Conservation (phyloP, 2,329 filamentous ascomycete species). For the Amphichorda felina region DNA sequence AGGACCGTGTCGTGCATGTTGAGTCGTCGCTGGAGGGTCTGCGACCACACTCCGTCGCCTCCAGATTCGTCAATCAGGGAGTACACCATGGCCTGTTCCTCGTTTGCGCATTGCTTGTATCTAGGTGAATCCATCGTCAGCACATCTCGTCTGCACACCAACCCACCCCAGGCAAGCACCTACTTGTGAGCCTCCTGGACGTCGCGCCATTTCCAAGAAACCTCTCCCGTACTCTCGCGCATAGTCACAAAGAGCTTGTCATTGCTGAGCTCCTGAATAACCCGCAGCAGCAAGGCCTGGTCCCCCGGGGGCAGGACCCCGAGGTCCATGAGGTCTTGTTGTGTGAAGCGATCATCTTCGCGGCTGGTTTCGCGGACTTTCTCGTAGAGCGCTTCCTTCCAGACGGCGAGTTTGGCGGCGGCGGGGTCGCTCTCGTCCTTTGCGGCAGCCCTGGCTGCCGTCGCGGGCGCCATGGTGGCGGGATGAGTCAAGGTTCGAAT, state of each 20-base stretch:
- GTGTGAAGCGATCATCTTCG: conserved; percentile 38
- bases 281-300: conserved; percentile 38
- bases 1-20: conserved; percentile 78
- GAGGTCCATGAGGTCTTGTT: conserved; percentile 45
- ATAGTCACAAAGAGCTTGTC: conserved; percentile 45
- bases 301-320: conserved; percentile 46
- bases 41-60: conserved; percentile 81
- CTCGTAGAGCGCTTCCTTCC: conserved; percentile 46
- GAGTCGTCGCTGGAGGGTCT: conserved; percentile 66
- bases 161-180: too few species aligned
- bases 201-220: conserved; percentile 45
- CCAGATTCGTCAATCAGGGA: conserved; percentile 78
- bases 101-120: conserved; percentile 47
- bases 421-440: conserved; percentile 17
- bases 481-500: neutral
- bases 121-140: conserved; percentile 19
- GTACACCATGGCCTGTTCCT: conserved; percentile 79
- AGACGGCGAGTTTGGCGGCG: conserved; percentile 31
- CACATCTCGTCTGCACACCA: too few species aligned
- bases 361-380: conserved; percentile 37
- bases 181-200: conserved; percentile 52
- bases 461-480: conserved; percentile 2
- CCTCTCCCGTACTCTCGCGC: conserved; percentile 25
- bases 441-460: conserved; percentile 9
- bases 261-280: conserved; percentile 45